phyloP scores from a whole-genome alignment of 73 alveolate species.

The Halteria grandinella region DNA sequence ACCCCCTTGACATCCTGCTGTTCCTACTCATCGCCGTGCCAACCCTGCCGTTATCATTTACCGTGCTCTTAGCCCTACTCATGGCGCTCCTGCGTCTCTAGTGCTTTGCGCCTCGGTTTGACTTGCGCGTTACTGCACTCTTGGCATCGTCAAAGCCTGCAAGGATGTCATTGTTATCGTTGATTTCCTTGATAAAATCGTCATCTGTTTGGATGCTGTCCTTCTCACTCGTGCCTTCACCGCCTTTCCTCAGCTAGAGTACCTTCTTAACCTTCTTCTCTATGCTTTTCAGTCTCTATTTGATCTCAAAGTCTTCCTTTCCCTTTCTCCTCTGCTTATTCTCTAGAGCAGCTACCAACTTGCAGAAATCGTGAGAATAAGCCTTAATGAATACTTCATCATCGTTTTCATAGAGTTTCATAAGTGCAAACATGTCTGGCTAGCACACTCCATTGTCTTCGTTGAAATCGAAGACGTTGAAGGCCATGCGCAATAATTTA shows the following conservation, averaged over 20 bases:
- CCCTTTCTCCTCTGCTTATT: conserved; percentile 36
- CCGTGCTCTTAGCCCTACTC: no score
- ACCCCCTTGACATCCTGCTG: no score
- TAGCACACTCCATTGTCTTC: conserved; percentile 36
- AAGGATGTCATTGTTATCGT: no score
- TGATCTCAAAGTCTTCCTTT: conserved; percentile 16
- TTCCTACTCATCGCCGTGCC: no score
- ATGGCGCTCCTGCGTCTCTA: no score
- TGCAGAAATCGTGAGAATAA: conserved; percentile 33
- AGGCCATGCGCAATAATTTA: conserved; percentile 25
- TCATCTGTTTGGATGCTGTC: no score
- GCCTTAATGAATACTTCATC: conserved; percentile 40
- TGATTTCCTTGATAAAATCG: no score
- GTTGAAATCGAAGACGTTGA: conserved; percentile 35
- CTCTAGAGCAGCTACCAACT: conserved; percentile 21
- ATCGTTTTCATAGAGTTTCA: conserved; percentile 48
- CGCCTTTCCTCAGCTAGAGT: not conserved
- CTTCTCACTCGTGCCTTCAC: no score
- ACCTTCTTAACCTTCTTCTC: conserved; percentile 24
- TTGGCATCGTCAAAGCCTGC: no score
- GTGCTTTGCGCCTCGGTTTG: no score
- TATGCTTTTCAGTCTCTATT: conserved; percentile 18
- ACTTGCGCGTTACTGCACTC: no score
- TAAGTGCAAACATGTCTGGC: conserved; percentile 32
- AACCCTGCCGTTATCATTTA: no score